Evolutionary conservation across 2,329 filamentous ascomycete species (phyloP).

Genomic region (Cladosporium sp.): DNA sequence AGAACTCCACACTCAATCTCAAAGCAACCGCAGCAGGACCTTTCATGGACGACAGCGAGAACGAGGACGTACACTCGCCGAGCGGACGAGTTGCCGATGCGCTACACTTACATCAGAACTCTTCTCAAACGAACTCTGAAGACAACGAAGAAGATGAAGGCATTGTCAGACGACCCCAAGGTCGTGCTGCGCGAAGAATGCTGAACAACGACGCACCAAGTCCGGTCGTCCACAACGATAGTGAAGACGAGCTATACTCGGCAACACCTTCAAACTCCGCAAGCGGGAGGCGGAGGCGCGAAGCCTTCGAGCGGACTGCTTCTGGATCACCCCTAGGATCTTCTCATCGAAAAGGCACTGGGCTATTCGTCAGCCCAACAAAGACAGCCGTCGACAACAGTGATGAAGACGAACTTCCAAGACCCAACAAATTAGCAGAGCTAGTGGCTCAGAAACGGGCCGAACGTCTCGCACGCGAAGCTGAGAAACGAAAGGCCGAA

Average conservation of each 20-base stretch:
- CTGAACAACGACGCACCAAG: slow-evolving; percentile 11
- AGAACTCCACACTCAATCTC: neutral
- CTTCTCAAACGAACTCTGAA: neutral
- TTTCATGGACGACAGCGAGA: slow-evolving; percentile 11
- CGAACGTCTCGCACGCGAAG: slow-evolving; percentile 26
- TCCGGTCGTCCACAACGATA: neutral
- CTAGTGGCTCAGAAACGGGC: slow-evolving; percentile 30
- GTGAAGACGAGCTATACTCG: slow-evolving; percentile 29
- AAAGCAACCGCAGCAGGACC: neutral
- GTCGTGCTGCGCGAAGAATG: slow-evolving; percentile 29
- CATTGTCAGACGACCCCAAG: slow-evolving; percentile 22
- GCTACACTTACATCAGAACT: neutral
- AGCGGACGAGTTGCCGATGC: neutral
- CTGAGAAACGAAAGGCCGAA: slow-evolving; percentile 7
- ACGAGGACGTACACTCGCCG: neutral
- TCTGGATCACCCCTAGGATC: slow-evolving; percentile 16
- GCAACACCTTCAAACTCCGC: slow-evolving; percentile 22
- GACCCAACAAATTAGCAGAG: slow-evolving; percentile 25
- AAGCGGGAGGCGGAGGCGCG: slow-evolving; percentile 3
- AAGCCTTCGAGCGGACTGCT: slow-evolving; percentile 10
- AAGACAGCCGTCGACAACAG: slow-evolving; percentile 18
- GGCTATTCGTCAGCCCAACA: slow-evolving; percentile 30
- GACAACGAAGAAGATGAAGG: neutral
- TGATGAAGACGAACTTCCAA: slow-evolving; percentile 22
- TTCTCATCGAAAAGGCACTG: slow-evolving; percentile 10